A percentile compares a stretch with the other conserved stretches of the same genome.
These are phyloP conservation scores for Aristolochia contorta DNA, from an alignment of 164 flowering plant genomes.

Conservation along the genomic window DNA sequence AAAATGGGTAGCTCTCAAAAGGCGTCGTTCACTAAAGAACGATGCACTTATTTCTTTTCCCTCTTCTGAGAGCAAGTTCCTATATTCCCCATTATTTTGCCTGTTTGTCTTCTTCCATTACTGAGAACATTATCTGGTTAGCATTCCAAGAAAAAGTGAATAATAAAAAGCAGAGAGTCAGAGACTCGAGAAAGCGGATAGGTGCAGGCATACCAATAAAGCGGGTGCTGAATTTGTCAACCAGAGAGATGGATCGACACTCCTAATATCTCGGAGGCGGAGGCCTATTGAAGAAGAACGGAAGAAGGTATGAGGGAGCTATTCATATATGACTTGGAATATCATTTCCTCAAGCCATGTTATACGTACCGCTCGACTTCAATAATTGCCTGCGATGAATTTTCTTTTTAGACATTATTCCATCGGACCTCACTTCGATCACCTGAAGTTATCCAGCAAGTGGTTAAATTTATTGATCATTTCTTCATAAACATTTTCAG, in stretches of 20 bases:
- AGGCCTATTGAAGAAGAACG: constrained; percentile 50
- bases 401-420: constrained; percentile 54
- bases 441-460: constrained; percentile 33
- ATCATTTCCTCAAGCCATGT: background rate
- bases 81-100: too few species aligned
- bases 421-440: constrained; percentile 76
- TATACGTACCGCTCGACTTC: constrained; percentile 75
- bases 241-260: constrained; percentile 95
- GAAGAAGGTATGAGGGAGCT: background rate
- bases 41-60: too few species aligned
- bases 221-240: constrained; percentile 91
- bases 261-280: constrained; percentile 89
- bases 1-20: too few species aligned
- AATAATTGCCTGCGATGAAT: constrained; percentile 69
- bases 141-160: background rate
- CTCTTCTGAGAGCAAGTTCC: too few species aligned
- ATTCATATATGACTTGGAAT: background rate
- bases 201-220: constrained; percentile 47
- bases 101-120: too few species aligned
- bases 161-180: background rate
- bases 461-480: too few species aligned
- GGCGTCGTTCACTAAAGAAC: too few species aligned
- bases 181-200: background rate
- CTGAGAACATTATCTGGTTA: too few species aligned
- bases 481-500: too few species aligned